phyloP scores from a whole-genome alignment of 345 rosid species.

The Anastatica hierochuntica region DNA sequence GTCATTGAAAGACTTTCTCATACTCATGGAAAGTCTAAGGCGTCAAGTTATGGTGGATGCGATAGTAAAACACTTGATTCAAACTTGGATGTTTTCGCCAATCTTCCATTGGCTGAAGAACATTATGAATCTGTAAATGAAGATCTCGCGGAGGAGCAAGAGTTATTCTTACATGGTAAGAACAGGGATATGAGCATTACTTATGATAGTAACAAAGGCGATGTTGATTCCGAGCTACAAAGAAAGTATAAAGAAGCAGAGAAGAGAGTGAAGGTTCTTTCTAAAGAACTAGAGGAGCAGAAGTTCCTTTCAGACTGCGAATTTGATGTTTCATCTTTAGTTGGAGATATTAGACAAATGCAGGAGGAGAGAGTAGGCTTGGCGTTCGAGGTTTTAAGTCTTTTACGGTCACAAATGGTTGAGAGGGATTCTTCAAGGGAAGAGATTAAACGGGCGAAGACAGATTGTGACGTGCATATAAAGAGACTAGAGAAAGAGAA shows the following conservation, averaged over 20 bases:
- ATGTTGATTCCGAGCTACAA: constrained; percentile 33
- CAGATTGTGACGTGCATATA: constrained; percentile 40
- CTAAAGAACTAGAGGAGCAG: constrained; percentile 59
- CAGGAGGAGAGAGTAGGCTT: constrained; percentile 63
- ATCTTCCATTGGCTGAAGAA: constrained; percentile 26
- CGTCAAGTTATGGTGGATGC: constrained; percentile 38
- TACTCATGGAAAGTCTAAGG: constrained; percentile 39
- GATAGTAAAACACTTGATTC: constrained; percentile 33
- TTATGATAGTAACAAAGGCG: constrained; percentile 30
- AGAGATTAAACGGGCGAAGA: constrained; percentile 41
- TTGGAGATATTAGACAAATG: constrained; percentile 47
- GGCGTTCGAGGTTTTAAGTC: constrained; percentile 64
- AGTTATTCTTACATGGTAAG: constrained; percentile 28
- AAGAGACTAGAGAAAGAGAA: constrained; percentile 70
- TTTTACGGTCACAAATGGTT: constrained; percentile 47
- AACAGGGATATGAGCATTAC: constrained; percentile 21
- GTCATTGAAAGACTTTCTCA: constrained; percentile 78
- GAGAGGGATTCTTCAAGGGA: constrained; percentile 55
- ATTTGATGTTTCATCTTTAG: constrained; percentile 46
- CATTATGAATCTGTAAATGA: constrained; percentile 28
- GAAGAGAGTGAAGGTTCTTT: constrained; percentile 56
- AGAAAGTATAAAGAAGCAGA: constrained; percentile 65
- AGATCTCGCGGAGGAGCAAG: constrained; percentile 25
- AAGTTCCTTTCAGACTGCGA: constrained; percentile 38
- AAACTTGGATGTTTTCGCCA: constrained; percentile 33